phyloP scores from a whole-genome alignment of 768 basidiomycete species.

The Megacollybia marginata region DNA sequence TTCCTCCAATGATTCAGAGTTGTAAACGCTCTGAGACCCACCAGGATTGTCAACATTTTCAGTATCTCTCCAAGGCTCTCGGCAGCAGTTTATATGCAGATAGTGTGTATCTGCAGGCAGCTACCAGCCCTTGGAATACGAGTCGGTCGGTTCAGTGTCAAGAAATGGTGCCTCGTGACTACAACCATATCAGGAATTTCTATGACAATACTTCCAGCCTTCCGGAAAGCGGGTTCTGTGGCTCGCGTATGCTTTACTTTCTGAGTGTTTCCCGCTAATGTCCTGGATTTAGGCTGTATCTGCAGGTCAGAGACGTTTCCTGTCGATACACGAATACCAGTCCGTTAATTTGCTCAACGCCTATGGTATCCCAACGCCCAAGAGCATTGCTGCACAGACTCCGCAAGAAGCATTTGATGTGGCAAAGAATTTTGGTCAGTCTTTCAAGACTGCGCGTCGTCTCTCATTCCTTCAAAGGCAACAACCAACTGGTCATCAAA shows the following conservation, averaged over 20 bases:
- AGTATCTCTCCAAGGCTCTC: too few species aligned
- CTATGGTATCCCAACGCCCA: conserved; percentile 96
- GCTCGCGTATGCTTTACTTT: conserved; percentile 44
- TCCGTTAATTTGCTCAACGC: conserved; percentile 92
- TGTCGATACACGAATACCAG: conserved; percentile 98
- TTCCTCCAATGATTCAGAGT: too few species aligned
- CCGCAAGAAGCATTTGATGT: conserved; percentile 86
- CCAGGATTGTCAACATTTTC: too few species aligned
- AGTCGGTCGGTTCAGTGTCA: too few species aligned
- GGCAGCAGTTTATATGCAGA: too few species aligned
- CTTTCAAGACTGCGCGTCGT: conserved; percentile 1
- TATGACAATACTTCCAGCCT: conserved; percentile 51
- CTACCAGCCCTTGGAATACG: too few species aligned
- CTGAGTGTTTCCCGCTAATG: background rate
- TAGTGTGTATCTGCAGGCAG: too few species aligned
- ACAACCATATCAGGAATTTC: background rate
- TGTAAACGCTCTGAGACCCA: too few species aligned
- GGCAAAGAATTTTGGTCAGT: conserved; percentile 78
- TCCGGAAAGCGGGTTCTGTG: conserved; percentile 58
- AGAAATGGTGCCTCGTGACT: too few species aligned
- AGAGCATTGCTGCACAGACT: conserved; percentile 79
- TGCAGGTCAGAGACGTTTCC: conserved; percentile 81
- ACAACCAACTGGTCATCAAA: conserved; percentile 86
- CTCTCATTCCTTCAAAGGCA: conserved; percentile 35
- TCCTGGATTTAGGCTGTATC: conserved; percentile 43